Evolutionary conservation across 768 basidiomycete species (phyloP), one percentile per base, ranked within the genome.

Genomic region (Pleurotus djamor): DNA sequence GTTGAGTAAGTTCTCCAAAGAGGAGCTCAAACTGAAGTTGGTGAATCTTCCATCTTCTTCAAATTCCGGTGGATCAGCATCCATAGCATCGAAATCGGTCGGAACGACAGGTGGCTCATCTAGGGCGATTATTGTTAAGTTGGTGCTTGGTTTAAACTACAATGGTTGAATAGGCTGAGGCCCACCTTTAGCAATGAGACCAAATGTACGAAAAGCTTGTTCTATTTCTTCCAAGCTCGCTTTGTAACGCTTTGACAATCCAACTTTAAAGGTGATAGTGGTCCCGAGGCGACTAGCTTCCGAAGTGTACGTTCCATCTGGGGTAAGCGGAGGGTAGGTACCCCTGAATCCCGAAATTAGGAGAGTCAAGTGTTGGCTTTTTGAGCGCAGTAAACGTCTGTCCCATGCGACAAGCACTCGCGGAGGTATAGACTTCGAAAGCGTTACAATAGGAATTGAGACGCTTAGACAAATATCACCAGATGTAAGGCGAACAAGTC

Each of bases 391-490:
- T 4, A 91, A 78, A 7, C 80, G 80, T 12, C 82, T 76, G 65
- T 91, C 89, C 89, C 89, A 91, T 21, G 88, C 88, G 70, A 88
- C 82, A 35, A 91, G 73, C 8, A 87, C 88, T 38, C 84, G 83
- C 3, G 86, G 79, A 9, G 87, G 79, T 21, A 89, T 83, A 52
- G 74, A 76, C 10, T 77, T 64, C 12, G 83, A 76, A 9, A 88
- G 76, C 8, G 64, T 71, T 59, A 85, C 72, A 43, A 83, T 77
- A 9, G 86, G 83, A n/a, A 84, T 59, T 2, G 85, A 86, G 5
- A 87, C 73, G 2, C 84, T 82, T 10, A 88, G 67, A 12, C 77
- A 76, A 60, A 85, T 81, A 61, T 83, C 83, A 62, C 82, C 76
- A 36, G 73, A 74, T 13, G 76, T 77, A 34, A 81, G 76, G 49